A percentile compares a stretch with the other conserved stretches of the same genome.
These are phyloP conservation scores for Scleroderma bovista DNA, from an alignment of 768 basidiomycete species.

Conservation along the genomic window DNA sequence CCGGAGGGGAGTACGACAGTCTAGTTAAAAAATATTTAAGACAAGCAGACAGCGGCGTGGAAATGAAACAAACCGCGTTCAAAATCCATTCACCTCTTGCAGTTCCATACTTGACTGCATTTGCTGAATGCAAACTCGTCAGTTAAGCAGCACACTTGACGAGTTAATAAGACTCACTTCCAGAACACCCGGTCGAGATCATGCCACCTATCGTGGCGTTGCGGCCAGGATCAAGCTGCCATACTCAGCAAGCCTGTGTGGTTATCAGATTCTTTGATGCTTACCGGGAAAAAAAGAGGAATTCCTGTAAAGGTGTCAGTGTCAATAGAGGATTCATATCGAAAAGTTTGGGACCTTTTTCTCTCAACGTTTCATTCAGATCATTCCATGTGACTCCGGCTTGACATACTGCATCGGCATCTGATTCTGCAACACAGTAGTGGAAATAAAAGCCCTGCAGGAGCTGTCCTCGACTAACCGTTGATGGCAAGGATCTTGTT, in stretches of 20 bases:
- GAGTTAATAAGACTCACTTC: constrained; percentile 44
- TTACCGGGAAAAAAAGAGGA: constrained; percentile 13
- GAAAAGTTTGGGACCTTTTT: constrained; percentile 33
- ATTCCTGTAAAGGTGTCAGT: constrained; percentile 7
- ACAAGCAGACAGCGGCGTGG: background rate
- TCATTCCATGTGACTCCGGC: constrained; percentile 73
- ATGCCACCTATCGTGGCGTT: constrained; percentile 71
- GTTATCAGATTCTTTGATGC: background rate
- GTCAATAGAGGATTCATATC: background rate
- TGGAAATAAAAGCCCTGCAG: constrained; percentile 5
- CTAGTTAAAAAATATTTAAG: constrained; percentile 26
- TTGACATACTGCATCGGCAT: constrained; percentile 69
- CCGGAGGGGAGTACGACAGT: constrained; percentile 79
- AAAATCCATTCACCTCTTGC: constrained; percentile 82
- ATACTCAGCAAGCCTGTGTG: background rate
- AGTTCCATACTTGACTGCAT: constrained; percentile 76
- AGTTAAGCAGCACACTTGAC: background rate
- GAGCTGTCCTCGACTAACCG: constrained; percentile 26
- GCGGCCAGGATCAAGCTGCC: constrained; percentile 12
- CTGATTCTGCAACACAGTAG: constrained; percentile 40
- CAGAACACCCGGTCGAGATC: constrained; percentile 77
- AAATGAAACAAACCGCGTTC: constrained; percentile 58
- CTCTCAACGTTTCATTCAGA: constrained; percentile 59
- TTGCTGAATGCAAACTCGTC: constrained; percentile 40
- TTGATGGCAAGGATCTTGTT: constrained; percentile 52